Percentiles rank a stretch among this genome's conserved stretches.
Evolutionary conservation across 768 basidiomycete genomes (phyloP).

Genomic region (Lactarius akahatsu): DNA sequence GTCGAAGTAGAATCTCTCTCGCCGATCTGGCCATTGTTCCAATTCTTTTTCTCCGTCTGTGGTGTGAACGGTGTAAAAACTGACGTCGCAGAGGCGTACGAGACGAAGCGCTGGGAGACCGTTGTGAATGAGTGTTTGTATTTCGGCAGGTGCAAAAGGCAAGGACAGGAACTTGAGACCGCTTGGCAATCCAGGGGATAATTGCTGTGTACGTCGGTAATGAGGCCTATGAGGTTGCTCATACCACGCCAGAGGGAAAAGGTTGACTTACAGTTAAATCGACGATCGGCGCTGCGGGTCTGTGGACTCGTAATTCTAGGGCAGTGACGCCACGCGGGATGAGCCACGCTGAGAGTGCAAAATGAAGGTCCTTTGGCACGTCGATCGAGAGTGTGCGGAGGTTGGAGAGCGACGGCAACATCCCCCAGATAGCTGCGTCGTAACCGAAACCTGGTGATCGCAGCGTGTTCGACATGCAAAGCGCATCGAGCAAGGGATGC

Average conservation of each 20-base stretch:
- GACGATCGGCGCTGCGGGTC: conserved; percentile 30
- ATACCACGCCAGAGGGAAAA: background rate
- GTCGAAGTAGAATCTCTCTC: conserved; percentile 21
- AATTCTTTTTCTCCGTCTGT: conserved; percentile 4
- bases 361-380: conserved; percentile 61
- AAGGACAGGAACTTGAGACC: conserved; percentile 35
- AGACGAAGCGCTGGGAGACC: conserved; percentile 19
- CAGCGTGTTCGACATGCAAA: conserved; percentile 47
- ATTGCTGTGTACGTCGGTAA: conserved; percentile 9
- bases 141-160: conserved; percentile 10
- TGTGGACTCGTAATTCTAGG: conserved; percentile 44
- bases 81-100: conserved; percentile 6
- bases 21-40: conserved; percentile 19
- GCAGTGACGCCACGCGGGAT: conserved; percentile 52
- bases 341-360: conserved; percentile 65
- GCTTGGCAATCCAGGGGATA: conserved; percentile 23
- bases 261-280: conserved; percentile 18
- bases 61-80: conserved; percentile 16
- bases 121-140: conserved; percentile 5
- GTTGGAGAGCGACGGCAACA: conserved; percentile 55
- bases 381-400: conserved; percentile 58
- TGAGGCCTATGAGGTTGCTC: conserved; percentile 41
- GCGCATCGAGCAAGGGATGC: conserved; percentile 49
- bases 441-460: conserved; percentile 54
- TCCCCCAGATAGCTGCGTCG: conserved; percentile 69